Conservation (phyloP, 495 filamentous ascomycete genomes). For the Xylaria acuta region DNA sequence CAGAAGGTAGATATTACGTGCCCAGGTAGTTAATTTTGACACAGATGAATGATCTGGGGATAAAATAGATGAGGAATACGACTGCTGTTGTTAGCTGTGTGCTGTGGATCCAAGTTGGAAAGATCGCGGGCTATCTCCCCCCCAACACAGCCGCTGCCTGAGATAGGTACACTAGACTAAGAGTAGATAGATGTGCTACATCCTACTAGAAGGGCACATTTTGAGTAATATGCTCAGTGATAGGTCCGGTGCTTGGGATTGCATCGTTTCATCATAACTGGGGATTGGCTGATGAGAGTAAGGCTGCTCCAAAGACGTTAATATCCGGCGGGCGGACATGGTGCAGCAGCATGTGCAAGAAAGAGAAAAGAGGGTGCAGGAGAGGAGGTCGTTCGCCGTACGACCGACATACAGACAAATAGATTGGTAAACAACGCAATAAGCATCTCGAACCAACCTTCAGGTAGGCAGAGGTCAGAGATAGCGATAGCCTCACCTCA, state of each 20-base stretch:
- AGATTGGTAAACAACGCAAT: background rate
- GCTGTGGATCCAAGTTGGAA: background rate
- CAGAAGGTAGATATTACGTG: background rate
- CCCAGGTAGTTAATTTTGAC: background rate
- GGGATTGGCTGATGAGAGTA: background rate
- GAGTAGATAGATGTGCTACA: background rate
- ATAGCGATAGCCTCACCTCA: slow-evolving; percentile 8
- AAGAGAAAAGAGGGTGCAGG: background rate
- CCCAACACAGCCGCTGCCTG: background rate
- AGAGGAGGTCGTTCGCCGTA: background rate
- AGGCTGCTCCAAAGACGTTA: background rate
- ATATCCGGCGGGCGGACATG: background rate
- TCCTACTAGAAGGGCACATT: background rate
- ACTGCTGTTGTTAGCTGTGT: background rate
- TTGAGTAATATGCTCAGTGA: background rate
- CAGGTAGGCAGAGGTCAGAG: background rate
- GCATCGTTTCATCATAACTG: background rate
- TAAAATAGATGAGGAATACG: background rate
- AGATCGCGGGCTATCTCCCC: background rate
- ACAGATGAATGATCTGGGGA: background rate
- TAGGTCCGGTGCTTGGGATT: background rate
- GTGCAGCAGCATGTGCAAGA: background rate
- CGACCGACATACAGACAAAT: background rate
- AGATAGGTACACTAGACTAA: background rate
- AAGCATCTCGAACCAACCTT: background rate